phyloP scores from a whole-genome alignment of 495 filamentous ascomycete species.

The Extremus antarcticus region DNA sequence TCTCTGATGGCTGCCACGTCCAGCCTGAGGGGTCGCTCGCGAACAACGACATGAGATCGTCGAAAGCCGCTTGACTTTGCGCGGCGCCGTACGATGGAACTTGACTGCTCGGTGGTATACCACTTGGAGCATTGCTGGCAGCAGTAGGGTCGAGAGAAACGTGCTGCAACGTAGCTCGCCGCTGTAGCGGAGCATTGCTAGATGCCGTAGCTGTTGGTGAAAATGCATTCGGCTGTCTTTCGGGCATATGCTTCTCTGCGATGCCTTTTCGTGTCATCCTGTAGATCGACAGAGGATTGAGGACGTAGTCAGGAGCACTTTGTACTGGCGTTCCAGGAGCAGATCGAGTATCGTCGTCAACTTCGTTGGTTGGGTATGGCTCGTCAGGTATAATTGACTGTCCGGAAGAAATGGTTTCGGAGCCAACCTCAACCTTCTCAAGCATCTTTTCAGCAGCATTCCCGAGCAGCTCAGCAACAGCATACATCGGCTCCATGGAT shows the following conservation, averaged over 20 bases:
- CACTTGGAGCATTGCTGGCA: neutral
- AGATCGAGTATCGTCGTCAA: neutral
- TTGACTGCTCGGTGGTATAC: neutral
- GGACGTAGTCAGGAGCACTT: slow-evolving; percentile 1
- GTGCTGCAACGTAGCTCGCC: neutral
- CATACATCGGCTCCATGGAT: neutral
- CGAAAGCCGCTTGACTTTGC: neutral
- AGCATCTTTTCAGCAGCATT: slow-evolving; percentile 1
- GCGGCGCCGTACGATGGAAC: neutral
- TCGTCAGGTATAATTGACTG: neutral
- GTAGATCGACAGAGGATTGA: neutral
- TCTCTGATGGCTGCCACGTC: slow-evolving; percentile 1
- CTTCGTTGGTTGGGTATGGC: neutral
- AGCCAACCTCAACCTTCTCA: neutral
- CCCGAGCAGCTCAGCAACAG: neutral
- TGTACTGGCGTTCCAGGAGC: neutral
- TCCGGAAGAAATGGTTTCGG: neutral
- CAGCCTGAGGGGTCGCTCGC: neutral
- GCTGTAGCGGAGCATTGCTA: neutral
- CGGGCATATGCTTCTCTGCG: neutral
- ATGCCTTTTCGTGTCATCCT: neutral
- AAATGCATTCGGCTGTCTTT: neutral
- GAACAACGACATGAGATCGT: slow-evolving; percentile 1
- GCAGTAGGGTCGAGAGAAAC: neutral
- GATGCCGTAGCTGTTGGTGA: neutral